Evolutionary conservation across 805 yeast genomes (phyloP).

Genomic region (Saturnispora quitensis): DNA sequence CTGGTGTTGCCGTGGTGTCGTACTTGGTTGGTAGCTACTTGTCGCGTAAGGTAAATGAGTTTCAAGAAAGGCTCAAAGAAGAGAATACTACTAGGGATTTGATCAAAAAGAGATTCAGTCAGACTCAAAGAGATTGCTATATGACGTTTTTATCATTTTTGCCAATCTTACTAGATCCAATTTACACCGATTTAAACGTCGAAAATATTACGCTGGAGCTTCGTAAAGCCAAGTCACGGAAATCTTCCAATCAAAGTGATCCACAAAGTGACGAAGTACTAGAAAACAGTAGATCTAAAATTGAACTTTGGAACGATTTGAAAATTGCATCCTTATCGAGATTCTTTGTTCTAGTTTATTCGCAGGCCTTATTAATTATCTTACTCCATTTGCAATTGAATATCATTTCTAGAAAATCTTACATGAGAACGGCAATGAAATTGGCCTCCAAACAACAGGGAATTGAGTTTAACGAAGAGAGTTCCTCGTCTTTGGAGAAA

Average conservation of each 20-base stretch:
- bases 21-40: slow-evolving; percentile 37
- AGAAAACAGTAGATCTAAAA: slow-evolving; percentile 33
- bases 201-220: slow-evolving; percentile 65
- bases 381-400: slow-evolving; percentile 82
- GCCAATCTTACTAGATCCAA: slow-evolving; percentile 64
- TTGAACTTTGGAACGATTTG: slow-evolving; percentile 76
- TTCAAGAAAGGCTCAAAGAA: slow-evolving; percentile 43
- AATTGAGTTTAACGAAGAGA: slow-evolving; percentile 23
- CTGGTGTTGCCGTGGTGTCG: slow-evolving; percentile 36
- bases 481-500: slow-evolving; percentile 18
- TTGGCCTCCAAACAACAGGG: slow-evolving; percentile 46
- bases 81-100: slow-evolving; percentile 57
- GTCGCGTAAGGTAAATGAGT: slow-evolving; percentile 35
- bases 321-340: slow-evolving; percentile 69
- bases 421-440: slow-evolving; percentile 67
- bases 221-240: slow-evolving; percentile 33
- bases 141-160: slow-evolving; percentile 74
- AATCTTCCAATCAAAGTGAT: slow-evolving; percentile 5
- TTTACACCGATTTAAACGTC: slow-evolving; percentile 54
- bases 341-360: slow-evolving; percentile 59
- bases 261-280: neutral
- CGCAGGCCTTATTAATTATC: slow-evolving; percentile 59
- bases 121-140: slow-evolving; percentile 85
- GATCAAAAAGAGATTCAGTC: slow-evolving; percentile 75
- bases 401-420: slow-evolving; percentile 78